phyloP scores from a whole-genome alignment of 345 rosid genomes.

The Chamaenerion angustifolium region DNA sequence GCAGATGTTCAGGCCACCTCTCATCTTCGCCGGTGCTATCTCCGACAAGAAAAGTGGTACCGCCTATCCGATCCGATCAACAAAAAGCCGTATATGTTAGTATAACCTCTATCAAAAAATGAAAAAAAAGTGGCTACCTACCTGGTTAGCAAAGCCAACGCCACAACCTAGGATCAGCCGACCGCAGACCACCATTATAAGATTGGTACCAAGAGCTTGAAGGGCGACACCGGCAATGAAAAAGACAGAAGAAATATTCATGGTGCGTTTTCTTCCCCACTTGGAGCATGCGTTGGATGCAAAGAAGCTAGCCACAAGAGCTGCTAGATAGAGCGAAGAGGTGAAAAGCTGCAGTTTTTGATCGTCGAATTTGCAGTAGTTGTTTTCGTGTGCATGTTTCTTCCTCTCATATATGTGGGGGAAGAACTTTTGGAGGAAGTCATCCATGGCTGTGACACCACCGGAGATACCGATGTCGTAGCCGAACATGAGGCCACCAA shows the following conservation, averaged over 20 bases:
- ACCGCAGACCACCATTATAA: constrained; percentile 24
- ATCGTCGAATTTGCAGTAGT: constrained; percentile 37
- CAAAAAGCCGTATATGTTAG: no score
- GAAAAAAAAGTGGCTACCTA: no score
- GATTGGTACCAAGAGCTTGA: constrained; percentile 8
- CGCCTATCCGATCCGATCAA: constrained; percentile 18
- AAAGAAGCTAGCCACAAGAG: constrained; percentile 23
- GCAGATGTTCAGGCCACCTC: constrained; percentile 51
- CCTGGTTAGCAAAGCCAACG: constrained; percentile 44
- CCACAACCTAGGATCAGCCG: constrained; percentile 27
- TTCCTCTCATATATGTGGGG: constrained; percentile 24
- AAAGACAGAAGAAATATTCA: constrained; percentile 22
- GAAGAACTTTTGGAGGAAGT: constrained; percentile 34
- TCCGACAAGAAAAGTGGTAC: constrained; percentile 59
- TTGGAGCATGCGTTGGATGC: constrained; percentile 26
- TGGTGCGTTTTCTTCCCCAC: constrained; percentile 29
- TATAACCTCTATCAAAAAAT: no score
- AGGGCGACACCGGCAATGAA: constrained; percentile 17
- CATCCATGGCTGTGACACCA: constrained; percentile 46
- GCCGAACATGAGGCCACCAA: no score
- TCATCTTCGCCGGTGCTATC: constrained; percentile 33
- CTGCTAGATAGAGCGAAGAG: constrained; percentile 36
- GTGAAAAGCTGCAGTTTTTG: constrained; percentile 35
- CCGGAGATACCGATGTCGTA: constrained; percentile 10
- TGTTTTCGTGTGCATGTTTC: constrained; percentile 24